Percentiles rank a stretch among this genome's conserved stretches.
Conservation (phyloP, 768 basidiomycete species). For the Russula olivacea region DNA sequence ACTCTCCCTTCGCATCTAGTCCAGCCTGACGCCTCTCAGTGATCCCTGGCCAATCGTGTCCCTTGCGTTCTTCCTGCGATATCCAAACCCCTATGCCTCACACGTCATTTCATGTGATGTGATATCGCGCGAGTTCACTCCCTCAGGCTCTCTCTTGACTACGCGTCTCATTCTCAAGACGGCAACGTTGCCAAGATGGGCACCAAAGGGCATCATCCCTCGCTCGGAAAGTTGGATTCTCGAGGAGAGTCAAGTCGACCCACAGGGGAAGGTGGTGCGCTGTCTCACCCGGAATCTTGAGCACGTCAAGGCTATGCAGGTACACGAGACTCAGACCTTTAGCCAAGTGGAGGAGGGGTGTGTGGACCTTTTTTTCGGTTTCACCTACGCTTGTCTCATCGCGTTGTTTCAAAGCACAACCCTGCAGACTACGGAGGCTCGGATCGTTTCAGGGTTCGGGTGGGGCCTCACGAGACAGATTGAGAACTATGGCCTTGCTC, state of each 20-base stretch:
- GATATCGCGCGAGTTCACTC: slow-evolving; percentile 71
- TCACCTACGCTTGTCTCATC: neutral
- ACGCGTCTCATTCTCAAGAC: slow-evolving; percentile 90
- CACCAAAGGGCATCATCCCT: slow-evolving; percentile 72
- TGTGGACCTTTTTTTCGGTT: neutral
- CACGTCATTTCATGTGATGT: slow-evolving; percentile 97
- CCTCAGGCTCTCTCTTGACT: slow-evolving; percentile 71
- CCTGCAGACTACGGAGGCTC: slow-evolving; percentile 77
- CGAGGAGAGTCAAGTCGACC: slow-evolving; percentile 92
- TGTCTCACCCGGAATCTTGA: slow-evolving; percentile 87
- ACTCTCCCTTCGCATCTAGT: neutral
- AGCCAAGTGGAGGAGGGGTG: slow-evolving; percentile 67
- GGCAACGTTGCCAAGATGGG: slow-evolving; percentile 90
- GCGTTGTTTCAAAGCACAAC: slow-evolving; percentile 51
- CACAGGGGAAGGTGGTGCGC: slow-evolving; percentile 65
- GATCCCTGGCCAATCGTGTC: slow-evolving; percentile 93
- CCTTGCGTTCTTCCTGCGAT: slow-evolving; percentile 89
- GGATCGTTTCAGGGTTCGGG: slow-evolving; percentile 83
- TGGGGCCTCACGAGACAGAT: slow-evolving; percentile 86
- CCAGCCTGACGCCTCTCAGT: slow-evolving; percentile 38
- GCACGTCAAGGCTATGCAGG: slow-evolving; percentile 90
- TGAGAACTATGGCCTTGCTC: slow-evolving; percentile 76
- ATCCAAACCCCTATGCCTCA: slow-evolving; percentile 90
- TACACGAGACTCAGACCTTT: slow-evolving; percentile 76
- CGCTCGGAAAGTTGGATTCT: slow-evolving; percentile 91